These are phyloP conservation scores for Fusarium sp. DNA, from an alignment of 2,329 filamentous ascomycete genomes.

Conservation along the genomic window DNA sequence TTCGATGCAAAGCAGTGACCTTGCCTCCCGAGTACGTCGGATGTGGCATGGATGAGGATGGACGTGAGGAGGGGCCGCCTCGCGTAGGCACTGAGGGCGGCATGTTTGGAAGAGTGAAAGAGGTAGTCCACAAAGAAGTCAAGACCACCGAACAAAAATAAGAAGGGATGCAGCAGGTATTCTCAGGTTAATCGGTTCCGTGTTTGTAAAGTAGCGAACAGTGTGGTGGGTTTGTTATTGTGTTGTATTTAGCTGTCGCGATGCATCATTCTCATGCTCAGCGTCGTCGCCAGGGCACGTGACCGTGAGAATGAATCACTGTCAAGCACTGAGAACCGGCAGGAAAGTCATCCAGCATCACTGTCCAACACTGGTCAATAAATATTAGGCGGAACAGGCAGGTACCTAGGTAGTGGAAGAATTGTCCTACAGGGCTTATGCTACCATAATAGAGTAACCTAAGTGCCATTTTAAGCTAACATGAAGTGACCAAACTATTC, in stretches of 20 bases:
- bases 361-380: not conserved
- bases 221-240: not conserved
- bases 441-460: too few relatives aligned
- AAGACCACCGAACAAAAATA: not conserved
- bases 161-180: not conserved
- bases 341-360: not conserved
- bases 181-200: not conserved
- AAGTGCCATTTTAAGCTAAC: not conserved
- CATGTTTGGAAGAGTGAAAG: not conserved
- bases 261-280: not conserved
- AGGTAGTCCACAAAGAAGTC: not conserved
- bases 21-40: not conserved
- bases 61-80: slow-evolving; percentile 47
- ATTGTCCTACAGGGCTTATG: too few relatives aligned
- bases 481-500: not conserved
- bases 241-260: not conserved
- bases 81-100: slow-evolving; percentile 14
- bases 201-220: not conserved
- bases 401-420: too few relatives aligned
- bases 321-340: not conserved
- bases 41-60: not conserved
- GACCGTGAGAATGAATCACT: not conserved
- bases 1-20: not conserved
- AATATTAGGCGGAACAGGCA: not conserved
- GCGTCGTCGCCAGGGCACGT: slow-evolving; percentile 12